These are phyloP conservation scores for Astrothelium subdiscretum DNA, from an alignment of 495 filamentous ascomycete genomes.

Conservation along the genomic window DNA sequence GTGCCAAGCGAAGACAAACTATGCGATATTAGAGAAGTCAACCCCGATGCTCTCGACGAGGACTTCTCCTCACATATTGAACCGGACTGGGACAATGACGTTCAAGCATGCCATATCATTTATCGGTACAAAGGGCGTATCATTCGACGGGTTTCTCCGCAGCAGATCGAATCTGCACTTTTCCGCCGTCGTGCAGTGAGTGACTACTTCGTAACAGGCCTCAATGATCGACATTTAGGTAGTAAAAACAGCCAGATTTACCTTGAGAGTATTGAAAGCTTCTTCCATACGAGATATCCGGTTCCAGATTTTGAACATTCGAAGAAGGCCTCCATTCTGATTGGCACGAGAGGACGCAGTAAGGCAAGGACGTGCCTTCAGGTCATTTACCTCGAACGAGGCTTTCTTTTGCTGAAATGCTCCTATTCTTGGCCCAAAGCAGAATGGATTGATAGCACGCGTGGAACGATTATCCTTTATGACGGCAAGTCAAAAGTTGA, in stretches of 20 bases:
- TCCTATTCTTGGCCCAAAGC: too few species aligned
- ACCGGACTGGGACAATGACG: not conserved
- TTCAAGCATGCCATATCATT: not conserved
- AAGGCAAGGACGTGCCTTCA: not conserved
- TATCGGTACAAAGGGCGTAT: not conserved
- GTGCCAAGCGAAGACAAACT: too few species aligned
- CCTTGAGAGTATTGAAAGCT: not conserved
- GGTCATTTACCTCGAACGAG: not conserved
- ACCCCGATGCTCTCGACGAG: not conserved
- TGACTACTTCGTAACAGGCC: not conserved
- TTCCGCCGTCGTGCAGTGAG: too few species aligned
- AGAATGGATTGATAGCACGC: too few species aligned
- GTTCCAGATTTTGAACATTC: too few species aligned
- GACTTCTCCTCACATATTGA: not conserved
- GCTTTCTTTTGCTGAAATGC: too few species aligned
- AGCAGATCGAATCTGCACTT: not conserved
- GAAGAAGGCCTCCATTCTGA: not conserved
- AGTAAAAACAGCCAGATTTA: not conserved
- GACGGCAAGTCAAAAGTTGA: too few species aligned
- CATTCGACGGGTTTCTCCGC: not conserved
- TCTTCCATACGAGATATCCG: not conserved
- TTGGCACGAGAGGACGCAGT: not conserved
- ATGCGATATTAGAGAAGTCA: not conserved
- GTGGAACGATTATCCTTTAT: too few species aligned
- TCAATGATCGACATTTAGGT: not conserved